Evolutionary conservation across 2,329 filamentous ascomycete genomes (phyloP).

Genomic region (Onygena corvina): DNA sequence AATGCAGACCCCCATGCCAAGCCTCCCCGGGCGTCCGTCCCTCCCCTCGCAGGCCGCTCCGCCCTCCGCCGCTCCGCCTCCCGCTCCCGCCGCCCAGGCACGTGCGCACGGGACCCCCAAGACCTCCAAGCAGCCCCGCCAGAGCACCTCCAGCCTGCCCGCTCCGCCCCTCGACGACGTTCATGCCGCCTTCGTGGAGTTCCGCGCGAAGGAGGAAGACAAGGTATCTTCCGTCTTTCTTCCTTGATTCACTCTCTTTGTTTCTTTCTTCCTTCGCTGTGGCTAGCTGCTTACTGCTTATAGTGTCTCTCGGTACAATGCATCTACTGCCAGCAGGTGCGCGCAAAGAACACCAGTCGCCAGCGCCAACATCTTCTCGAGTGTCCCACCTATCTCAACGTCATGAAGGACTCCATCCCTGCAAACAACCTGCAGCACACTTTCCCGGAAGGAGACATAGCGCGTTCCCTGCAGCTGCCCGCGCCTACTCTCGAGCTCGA

Average conservation of each 20-base stretch:
- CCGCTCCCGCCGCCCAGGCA: constrained; percentile 22
- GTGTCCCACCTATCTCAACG: constrained; percentile 39
- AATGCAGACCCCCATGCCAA: constrained; percentile 33
- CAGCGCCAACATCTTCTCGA: constrained; percentile 40
- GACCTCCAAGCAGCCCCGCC: constrained; percentile 25
- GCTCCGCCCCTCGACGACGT: constrained; percentile 39
- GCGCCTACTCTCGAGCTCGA: constrained; percentile 39
- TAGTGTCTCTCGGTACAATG: constrained; percentile 40
- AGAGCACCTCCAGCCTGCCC: constrained; percentile 31
- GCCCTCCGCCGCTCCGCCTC: constrained; percentile 22
- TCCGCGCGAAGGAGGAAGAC: constrained; percentile 37
- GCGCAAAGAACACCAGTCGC: constrained; percentile 40
- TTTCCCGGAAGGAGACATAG: constrained; percentile 40
- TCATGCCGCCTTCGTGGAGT: constrained; percentile 39
- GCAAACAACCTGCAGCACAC: constrained; percentile 41
- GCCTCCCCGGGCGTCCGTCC: constrained; percentile 29
- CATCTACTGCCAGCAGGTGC: constrained; percentile 40
- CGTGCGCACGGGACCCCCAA: constrained; percentile 30
- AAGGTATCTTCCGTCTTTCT: constrained; percentile 23
- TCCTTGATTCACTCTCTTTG: neutral
- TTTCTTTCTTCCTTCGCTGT: constrained; percentile 7
- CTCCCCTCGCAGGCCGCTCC: constrained; percentile 30
- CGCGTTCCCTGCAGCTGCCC: constrained; percentile 37
- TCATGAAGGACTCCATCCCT: constrained; percentile 42
- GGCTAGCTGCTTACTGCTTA: neutral